Evolutionary conservation across 2,329 filamentous ascomycete species (phyloP).

Genomic region (Colletotrichum phormii): DNA sequence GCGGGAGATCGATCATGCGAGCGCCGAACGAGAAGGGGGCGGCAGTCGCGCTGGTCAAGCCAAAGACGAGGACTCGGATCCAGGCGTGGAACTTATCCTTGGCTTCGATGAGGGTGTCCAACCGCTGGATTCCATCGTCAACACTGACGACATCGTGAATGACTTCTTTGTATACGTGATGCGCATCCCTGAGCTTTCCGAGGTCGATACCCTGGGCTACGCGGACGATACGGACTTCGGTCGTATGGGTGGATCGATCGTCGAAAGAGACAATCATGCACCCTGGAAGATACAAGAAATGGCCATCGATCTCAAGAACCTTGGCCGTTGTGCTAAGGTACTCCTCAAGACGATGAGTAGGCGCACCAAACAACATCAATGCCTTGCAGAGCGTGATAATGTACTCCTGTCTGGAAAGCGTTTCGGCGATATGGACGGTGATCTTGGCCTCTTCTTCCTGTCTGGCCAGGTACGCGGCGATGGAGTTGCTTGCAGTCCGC

Average conservation of each 20-base stretch:
- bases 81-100: slow-evolving; percentile 65
- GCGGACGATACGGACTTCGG: slow-evolving; percentile 74
- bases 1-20: slow-evolving; percentile 77
- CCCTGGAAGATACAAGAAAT: slow-evolving; percentile 89
- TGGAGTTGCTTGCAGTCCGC: slow-evolving; percentile 49
- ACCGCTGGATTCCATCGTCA: slow-evolving; percentile 65
- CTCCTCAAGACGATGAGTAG: slow-evolving; percentile 89
- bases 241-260: slow-evolving; percentile 73
- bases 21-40: slow-evolving; percentile 82
- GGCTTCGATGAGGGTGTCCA: slow-evolving; percentile 66
- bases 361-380: slow-evolving; percentile 89
- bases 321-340: slow-evolving; percentile 88
- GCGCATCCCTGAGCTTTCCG: slow-evolving; percentile 70
- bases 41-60: slow-evolving; percentile 77
- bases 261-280: slow-evolving; percentile 95
- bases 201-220: slow-evolving; percentile 69
- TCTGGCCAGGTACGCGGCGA: slow-evolving; percentile 54
- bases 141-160: slow-evolving; percentile 70
- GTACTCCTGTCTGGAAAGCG: slow-evolving; percentile 82
- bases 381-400: slow-evolving; percentile 85
- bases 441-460: slow-evolving; percentile 56
- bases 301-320: slow-evolving; percentile 86
- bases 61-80: slow-evolving; percentile 73
- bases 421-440: slow-evolving; percentile 69
- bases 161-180: slow-evolving; percentile 73